A percentile compares a stretch with the other conserved stretches of the same genome.
Evolutionary conservation across 1,284 basidiomycete species (phyloP).

Genomic region (Tilletia horrida): DNA sequence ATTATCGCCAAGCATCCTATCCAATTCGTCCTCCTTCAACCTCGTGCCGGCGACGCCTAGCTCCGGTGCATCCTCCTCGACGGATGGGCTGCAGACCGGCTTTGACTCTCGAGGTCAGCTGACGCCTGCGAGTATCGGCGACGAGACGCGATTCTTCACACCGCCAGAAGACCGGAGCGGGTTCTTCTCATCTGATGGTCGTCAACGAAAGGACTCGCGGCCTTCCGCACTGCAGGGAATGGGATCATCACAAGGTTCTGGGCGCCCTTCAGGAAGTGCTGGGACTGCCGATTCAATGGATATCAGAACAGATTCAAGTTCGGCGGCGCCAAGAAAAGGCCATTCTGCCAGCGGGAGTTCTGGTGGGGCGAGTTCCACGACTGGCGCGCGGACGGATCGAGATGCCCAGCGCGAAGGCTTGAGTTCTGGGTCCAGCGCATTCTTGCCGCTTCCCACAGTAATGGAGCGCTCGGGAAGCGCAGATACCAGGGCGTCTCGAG

Average conservation of each 20-base stretch:
- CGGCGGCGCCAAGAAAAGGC: no score
- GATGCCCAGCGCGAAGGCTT: not conserved
- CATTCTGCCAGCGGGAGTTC: not conserved
- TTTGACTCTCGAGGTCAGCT: no score
- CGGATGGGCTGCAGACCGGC: no score
- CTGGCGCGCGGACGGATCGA: not conserved
- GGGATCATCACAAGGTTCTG: conserved; percentile 1
- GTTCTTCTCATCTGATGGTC: not conserved
- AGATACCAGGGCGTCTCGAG: conserved; percentile 4
- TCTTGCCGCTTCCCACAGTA: conserved; percentile 7
- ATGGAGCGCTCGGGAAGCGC: conserved; percentile 13
- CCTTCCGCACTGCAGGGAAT: not conserved
- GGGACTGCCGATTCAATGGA: no score
- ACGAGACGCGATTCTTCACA: conserved; percentile 9
- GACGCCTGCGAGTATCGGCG: no score
- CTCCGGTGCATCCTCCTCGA: no score
- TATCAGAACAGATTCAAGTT: no score
- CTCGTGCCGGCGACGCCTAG: not conserved
- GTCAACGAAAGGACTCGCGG: no score
- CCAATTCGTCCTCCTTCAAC: not conserved
- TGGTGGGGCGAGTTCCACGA: not conserved
- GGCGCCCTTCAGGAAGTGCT: no score
- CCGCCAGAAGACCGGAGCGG: not conserved
- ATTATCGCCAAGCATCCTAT: conserved; percentile 4
- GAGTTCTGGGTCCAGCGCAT: not conserved